phyloP scores from a whole-genome alignment of 768 basidiomycete species.

The Psilocybe azurescens region DNA sequence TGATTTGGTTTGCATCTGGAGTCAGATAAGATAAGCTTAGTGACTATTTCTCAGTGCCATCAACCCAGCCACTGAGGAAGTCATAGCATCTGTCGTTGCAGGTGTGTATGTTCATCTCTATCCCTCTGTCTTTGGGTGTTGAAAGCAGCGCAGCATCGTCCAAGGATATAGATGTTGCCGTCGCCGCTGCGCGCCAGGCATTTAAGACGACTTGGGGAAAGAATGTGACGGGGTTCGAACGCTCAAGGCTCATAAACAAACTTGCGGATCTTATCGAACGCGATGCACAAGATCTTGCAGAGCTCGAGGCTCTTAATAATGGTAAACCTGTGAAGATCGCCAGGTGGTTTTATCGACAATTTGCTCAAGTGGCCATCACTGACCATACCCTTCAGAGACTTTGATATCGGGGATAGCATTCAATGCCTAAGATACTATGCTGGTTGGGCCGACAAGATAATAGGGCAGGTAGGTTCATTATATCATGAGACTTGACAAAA shows the following conservation, averaged over 20 bases:
- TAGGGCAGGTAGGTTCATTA: conserved; percentile 66
- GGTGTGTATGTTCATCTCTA: conserved; percentile 38
- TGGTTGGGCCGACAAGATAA: conserved; percentile 95
- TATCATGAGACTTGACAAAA: neutral
- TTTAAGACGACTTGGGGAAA: conserved; percentile 90
- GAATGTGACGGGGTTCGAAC: conserved; percentile 82
- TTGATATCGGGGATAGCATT: conserved; percentile 79
- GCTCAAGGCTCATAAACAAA: conserved; percentile 81
- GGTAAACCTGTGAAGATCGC: conserved; percentile 81
- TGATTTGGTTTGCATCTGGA: neutral
- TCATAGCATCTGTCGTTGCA: conserved; percentile 70
- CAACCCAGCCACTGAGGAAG: conserved; percentile 83
- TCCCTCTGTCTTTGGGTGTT: neutral
- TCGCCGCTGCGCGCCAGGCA: conserved; percentile 81
- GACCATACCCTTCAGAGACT: conserved; percentile 55
- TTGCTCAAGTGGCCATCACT: neutral
- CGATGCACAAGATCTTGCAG: conserved; percentile 80
- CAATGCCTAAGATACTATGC: conserved; percentile 90
- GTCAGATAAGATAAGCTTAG: conserved; percentile 25
- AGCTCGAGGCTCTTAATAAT: conserved; percentile 87
- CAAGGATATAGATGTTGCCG: conserved; percentile 84
- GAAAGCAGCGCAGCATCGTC: conserved; percentile 50
- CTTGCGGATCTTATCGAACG: conserved; percentile 91
- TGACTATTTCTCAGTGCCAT: conserved; percentile 53
- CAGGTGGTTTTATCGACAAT: conserved; percentile 27